Evolutionary conservation across 768 basidiomycete genomes (phyloP).

Genomic region (Mycena kentingensis): DNA sequence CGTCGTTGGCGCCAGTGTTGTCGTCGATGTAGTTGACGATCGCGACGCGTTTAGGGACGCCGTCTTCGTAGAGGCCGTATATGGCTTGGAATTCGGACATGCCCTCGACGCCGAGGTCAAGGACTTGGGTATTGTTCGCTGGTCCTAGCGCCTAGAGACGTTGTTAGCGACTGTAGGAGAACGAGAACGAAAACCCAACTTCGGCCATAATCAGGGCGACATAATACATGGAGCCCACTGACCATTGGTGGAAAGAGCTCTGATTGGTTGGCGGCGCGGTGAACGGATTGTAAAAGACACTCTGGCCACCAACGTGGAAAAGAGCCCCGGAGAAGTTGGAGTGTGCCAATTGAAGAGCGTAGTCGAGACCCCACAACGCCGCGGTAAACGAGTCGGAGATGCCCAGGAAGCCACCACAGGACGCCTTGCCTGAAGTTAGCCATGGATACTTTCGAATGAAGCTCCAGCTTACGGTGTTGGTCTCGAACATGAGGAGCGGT

Average conservation of each 20-base stretch:
- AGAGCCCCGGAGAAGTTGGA: constrained; percentile 53
- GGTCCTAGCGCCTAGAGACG: constrained; percentile 66
- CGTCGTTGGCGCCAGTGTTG: constrained; percentile 51
- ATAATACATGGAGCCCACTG: constrained; percentile 73
- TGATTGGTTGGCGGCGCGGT: constrained; percentile 53
- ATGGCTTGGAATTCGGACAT: constrained; percentile 58
- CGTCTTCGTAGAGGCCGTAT: constrained; percentile 75
- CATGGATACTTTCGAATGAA: not conserved
- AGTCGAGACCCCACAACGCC: constrained; percentile 50
- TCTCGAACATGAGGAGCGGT: constrained; percentile 56
- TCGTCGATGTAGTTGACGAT: constrained; percentile 76
- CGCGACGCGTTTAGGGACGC: constrained; percentile 57
- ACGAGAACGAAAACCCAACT: too few species aligned
- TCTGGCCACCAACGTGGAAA: constrained; percentile 58
- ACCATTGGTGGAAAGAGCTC: constrained; percentile 65
- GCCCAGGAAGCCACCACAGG: constrained; percentile 56
- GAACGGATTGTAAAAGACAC: constrained; percentile 56
- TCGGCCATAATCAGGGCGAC: constrained; percentile 71
- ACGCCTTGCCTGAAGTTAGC: constrained; percentile 40
- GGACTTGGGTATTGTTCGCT: constrained; percentile 60
- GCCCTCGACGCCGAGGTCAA: constrained; percentile 57
- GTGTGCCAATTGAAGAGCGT: constrained; percentile 57
- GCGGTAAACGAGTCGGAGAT: constrained; percentile 56
- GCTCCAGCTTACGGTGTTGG: constrained; percentile 35
- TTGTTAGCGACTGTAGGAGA: too few species aligned